A percentile compares a stretch with the other conserved stretches of the same genome.
These are phyloP conservation scores for Penicillium decumbens DNA, from an alignment of 2,329 filamentous ascomycete genomes.

Conservation along the genomic window DNA sequence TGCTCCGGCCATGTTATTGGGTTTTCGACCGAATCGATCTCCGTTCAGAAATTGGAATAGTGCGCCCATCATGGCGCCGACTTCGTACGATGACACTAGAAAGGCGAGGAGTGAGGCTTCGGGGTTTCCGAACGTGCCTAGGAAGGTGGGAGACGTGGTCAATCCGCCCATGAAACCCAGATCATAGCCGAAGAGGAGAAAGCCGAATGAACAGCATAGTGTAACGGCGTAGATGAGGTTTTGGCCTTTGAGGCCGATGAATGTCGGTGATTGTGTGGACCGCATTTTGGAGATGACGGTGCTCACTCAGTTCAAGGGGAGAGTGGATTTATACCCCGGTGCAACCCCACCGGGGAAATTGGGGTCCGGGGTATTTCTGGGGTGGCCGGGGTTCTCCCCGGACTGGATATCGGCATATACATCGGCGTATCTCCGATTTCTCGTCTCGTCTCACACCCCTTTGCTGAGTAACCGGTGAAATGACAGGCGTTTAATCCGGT, in stretches of 20 bases:
- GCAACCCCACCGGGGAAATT: not conserved
- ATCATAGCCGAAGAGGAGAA: conserved; percentile 42
- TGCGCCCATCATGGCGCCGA: conserved; percentile 26
- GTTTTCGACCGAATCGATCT: conserved; percentile 42
- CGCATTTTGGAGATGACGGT: not conserved
- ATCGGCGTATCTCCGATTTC: conserved; percentile 7
- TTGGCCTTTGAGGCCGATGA: conserved; percentile 14
- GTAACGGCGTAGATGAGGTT: conserved; percentile 22
- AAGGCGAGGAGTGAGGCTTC: conserved; percentile 21
- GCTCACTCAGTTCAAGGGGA: not conserved
- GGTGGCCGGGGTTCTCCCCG: conserved; percentile 1
- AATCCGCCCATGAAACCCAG: conserved; percentile 36
- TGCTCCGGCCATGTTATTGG: conserved; percentile 40
- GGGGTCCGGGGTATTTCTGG: not conserved
- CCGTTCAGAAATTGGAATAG: conserved; percentile 34
- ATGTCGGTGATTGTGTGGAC: conserved; percentile 6
- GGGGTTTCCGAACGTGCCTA: conserved; percentile 17
- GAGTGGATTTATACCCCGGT: not conserved
- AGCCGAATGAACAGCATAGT: conserved; percentile 32
- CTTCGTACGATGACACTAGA: conserved; percentile 23
- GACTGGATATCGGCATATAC: conserved; percentile 1
- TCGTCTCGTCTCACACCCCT: not conserved
- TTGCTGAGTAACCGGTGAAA: not conserved
- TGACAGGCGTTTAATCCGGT: not conserved
- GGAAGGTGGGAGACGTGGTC: conserved; percentile 5